phyloP scores from a whole-genome alignment of 441 rosid genomes.

The Adansonia madagascariensis region DNA sequence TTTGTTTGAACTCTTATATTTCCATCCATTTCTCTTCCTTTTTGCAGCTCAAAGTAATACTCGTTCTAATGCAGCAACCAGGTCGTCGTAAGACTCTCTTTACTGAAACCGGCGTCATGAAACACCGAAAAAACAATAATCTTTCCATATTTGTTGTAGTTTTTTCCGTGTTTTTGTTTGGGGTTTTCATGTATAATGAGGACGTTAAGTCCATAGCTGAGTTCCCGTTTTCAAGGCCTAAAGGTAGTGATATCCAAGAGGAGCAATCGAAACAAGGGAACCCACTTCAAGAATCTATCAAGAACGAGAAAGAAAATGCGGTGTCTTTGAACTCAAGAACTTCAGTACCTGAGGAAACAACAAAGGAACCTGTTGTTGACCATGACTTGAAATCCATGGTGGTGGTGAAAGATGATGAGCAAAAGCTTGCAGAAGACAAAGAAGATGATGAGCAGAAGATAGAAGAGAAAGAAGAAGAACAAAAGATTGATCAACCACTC shows the following conservation, averaged over 20 bases:
- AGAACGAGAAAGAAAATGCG: constrained; percentile 23
- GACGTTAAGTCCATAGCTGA: constrained; percentile 86
- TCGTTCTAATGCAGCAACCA: too few species aligned
- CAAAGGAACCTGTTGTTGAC: background rate
- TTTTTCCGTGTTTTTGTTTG: constrained; percentile 72
- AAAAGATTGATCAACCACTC: constrained; percentile 39
- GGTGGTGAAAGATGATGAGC: constrained; percentile 18
- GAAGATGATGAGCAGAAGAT: constrained; percentile 28
- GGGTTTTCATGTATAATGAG: constrained; percentile 87
- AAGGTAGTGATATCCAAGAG: constrained; percentile 41
- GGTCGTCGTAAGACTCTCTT: constrained; percentile 57
- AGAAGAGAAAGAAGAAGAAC: constrained; percentile 39
- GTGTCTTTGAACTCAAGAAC: constrained; percentile 27
- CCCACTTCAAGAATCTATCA: constrained; percentile 43
- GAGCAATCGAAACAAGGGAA: constrained; percentile 31
- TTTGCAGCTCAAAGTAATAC: too few species aligned
- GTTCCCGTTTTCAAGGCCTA: constrained; percentile 73
- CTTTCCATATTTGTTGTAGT: constrained; percentile 74
- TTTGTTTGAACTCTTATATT: too few species aligned
- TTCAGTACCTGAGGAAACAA: constrained; percentile 18
- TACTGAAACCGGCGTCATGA: constrained; percentile 60
- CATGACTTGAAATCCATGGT: background rate
- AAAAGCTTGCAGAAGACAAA: too few species aligned
- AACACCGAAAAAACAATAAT: constrained; percentile 74
- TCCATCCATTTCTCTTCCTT: too few species aligned